These are phyloP conservation scores for Sphagnum magellanicum DNA, from an alignment of 228 moss, liverwort and hornwort genomes.

Conservation along the genomic window DNA sequence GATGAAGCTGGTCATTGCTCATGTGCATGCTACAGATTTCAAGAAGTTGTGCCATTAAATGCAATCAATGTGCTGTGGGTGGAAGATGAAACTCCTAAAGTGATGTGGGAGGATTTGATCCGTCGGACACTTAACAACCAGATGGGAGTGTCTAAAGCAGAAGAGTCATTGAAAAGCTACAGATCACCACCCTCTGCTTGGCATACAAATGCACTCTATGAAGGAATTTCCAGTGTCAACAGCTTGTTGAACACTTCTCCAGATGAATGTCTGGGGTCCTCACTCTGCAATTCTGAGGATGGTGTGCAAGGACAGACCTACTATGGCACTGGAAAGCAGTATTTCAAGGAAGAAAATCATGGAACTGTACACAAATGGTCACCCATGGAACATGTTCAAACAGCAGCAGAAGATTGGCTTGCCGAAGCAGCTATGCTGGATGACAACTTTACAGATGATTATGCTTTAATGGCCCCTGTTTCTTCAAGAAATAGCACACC, in stretches of 20 bases:
- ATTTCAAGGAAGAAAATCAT: not conserved
- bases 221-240: no score
- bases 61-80: constrained; percentile 79
- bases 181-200: constrained; percentile 30
- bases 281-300: no score
- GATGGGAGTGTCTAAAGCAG: constrained; percentile 18
- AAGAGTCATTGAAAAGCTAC: constrained; percentile 3
- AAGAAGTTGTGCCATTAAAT: constrained; percentile 91
- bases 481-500: constrained; percentile 2
- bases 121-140: constrained; percentile 59
- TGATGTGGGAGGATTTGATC: constrained; percentile 77
- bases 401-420: constrained; percentile 40
- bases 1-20: no score
- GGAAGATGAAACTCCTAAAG: constrained; percentile 79
- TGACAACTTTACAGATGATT: constrained; percentile 19
- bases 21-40: constrained; percentile 48
- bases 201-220: constrained; percentile 12
- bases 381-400: not conserved
- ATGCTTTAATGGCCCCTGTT: constrained; percentile 21
- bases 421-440: constrained; percentile 26
- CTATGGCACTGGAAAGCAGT: no score
- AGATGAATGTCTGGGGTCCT: no score
- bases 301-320: not conserved
- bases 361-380: not conserved
- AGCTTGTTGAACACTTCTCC: no score